Evolutionary conservation across 2,329 filamentous ascomycete genomes (phyloP).

Genomic region (Fusarium illudens): DNA sequence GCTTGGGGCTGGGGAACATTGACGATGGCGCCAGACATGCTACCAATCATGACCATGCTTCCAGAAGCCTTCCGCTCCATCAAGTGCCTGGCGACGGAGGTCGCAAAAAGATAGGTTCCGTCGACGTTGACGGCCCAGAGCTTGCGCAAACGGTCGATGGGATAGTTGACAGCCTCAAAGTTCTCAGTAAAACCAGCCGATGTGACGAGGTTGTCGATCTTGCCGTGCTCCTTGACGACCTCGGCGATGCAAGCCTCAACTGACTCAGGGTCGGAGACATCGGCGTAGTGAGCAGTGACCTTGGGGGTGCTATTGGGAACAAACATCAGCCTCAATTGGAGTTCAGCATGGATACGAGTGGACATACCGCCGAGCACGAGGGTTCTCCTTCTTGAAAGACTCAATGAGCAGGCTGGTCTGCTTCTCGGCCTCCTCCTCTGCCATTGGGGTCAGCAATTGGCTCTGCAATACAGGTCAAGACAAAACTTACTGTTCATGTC

Average conservation of each 20-base stretch:
- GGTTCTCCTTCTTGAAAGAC: slow-evolving; percentile 81
- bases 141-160: slow-evolving; percentile 89
- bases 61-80: slow-evolving; percentile 82
- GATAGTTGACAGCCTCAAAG: slow-evolving; percentile 90
- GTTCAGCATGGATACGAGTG: neutral
- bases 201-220: slow-evolving; percentile 91
- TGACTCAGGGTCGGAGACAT: slow-evolving; percentile 82
- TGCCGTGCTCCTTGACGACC: slow-evolving; percentile 67
- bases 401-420: slow-evolving; percentile 79
- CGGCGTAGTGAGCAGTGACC: slow-evolving; percentile 89
- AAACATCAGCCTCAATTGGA: slow-evolving; percentile 3
- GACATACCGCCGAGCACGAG: slow-evolving; percentile 71
- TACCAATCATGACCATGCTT: slow-evolving; percentile 93
- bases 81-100: slow-evolving; percentile 84
- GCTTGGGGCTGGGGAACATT: slow-evolving; percentile 95
- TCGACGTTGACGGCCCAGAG: slow-evolving; percentile 94
- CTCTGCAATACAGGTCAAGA: neutral
- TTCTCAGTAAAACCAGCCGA: slow-evolving; percentile 98
- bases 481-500: slow-evolving; percentile 82
- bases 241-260: slow-evolving; percentile 78
- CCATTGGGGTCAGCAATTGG: slow-evolving; percentile 18
- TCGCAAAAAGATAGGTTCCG: slow-evolving; percentile 90
- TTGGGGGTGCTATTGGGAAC: slow-evolving; percentile 68
- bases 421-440: slow-evolving; percentile 83
- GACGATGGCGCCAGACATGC: slow-evolving; percentile 93